Evolutionary conservation across 805 yeast genomes (phyloP).

Genomic region (Saccharomycopsis sp.): DNA sequence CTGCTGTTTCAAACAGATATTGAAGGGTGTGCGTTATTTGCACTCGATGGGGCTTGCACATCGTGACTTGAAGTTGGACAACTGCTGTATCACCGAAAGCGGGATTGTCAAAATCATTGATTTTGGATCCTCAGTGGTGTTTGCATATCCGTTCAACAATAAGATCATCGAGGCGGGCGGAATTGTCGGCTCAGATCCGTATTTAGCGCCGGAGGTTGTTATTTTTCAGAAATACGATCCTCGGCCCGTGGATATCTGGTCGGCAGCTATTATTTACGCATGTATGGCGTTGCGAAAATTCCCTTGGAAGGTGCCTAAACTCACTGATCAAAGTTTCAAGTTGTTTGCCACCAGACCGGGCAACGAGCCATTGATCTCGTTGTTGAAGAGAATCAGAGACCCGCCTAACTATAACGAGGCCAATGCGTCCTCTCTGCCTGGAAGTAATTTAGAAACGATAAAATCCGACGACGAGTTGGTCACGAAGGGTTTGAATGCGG

Average conservation of each 20-base stretch:
- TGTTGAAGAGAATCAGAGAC: constrained; percentile 49
- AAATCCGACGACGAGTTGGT: constrained; percentile 17
- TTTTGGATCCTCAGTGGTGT: constrained; percentile 90
- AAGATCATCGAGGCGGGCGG: constrained; percentile 72
- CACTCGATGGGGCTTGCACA: constrained; percentile 86
- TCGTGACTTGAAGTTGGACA: constrained; percentile 85
- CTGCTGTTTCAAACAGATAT: constrained; percentile 84
- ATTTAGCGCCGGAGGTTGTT: constrained; percentile 87
- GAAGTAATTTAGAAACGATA: constrained; percentile 5
- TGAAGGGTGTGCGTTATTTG: constrained; percentile 73
- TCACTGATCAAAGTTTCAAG: constrained; percentile 75
- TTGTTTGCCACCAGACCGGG: constrained; percentile 67
- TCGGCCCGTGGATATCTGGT: constrained; percentile 92
- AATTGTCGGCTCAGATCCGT: constrained; percentile 84
- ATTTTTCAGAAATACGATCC: constrained; percentile 82
- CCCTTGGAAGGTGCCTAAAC: constrained; percentile 91
- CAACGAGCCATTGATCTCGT: constrained; percentile 52
- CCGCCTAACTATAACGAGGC: constrained; percentile 28
- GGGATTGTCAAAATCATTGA: constrained; percentile 90
- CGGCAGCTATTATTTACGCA: constrained; percentile 82
- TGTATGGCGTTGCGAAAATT: constrained; percentile 89
- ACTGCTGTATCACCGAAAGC: constrained; percentile 75
- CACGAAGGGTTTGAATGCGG: constrained; percentile 18
- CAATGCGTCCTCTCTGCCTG: neutral
- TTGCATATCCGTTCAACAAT: constrained; percentile 76